Evolutionary conservation across 108 stramenopile species (phyloP), one percentile per base, ranked within the genome.

Genomic region (Chaetoceros muelleri): DNA sequence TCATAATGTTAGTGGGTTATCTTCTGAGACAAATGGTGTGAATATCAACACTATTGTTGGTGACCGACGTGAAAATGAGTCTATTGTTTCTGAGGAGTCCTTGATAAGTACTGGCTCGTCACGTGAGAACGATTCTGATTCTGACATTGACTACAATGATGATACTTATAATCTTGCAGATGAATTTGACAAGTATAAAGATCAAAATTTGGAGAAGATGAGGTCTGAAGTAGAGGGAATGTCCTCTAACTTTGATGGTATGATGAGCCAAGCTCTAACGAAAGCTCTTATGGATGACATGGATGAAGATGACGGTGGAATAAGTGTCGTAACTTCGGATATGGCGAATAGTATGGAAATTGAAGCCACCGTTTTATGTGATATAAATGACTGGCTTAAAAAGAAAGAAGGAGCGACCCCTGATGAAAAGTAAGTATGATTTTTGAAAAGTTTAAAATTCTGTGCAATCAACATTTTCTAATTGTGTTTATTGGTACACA

Each of bases 161-260:
- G 60, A 67, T 10, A 74, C 72, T 20, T 60, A 82, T 23, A 62
- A 52, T 44, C 64, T 90, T 0, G 79, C 74, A 18, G 88, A 86
- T 70, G 84, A 83, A 65, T 90, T 90, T 61, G 88, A 90, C 65
- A 73, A 76, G 52, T 85, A 75, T 60, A 81, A 82, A 58, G 81
- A 86, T 57, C 80, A 84, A 53, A 81, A 81, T 48, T 25, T 82
- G 40, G 88, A 90, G 62, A 62, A 73, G 34, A 75, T 86, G 72
- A 62, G 82, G 45, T 62, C 73, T 17, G 74, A 74, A n/a, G 72
- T 90, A 3, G 84, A 85, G 58, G 81, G 70, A 28, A 69, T 66
- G 23, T 49, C 85, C 1, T 30, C 70, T 2, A 79, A 76, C 24
- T 79, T 78, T 29, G 83, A 90, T 30, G 82, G 89, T 0, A 90